These are phyloP conservation scores for Colletotrichum limetticola DNA, from an alignment of 2,329 filamentous ascomycete species.

Conservation along the genomic window DNA sequence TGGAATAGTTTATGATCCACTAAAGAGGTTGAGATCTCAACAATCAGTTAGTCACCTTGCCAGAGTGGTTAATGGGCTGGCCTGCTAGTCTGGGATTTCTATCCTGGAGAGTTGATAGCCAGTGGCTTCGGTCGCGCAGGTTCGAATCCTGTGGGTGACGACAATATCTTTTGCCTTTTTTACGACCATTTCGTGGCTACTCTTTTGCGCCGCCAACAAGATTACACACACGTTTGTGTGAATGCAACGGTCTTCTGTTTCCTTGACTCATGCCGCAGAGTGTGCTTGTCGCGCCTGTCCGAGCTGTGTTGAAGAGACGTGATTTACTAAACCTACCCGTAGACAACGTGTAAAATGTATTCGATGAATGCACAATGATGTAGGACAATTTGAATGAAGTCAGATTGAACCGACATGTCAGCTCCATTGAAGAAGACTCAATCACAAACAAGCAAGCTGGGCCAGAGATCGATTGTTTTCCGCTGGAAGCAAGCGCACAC, in stretches of 20 bases:
- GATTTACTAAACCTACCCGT: neutral
- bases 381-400: neutral
- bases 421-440: neutral
- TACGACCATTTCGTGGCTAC: too few species aligned
- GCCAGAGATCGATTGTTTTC: neutral
- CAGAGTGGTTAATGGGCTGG: conserved; percentile 36
- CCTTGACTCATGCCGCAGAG: neutral
- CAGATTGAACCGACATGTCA: neutral
- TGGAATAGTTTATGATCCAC: neutral
- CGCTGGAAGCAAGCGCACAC: neutral
- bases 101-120: conserved; percentile 19
- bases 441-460: neutral
- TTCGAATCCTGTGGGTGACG: conserved; percentile 36
- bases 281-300: neutral
- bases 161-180: neutral
- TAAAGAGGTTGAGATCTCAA: rapidly evolving
- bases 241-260: neutral
- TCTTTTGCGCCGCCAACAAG: too few species aligned
- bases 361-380: neutral
- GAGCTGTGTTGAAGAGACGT: neutral
- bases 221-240: too few species aligned
- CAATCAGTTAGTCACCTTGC: conserved; percentile 24
- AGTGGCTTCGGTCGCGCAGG: conserved; percentile 35
- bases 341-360: neutral
- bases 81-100: conserved; percentile 18